Base-by-base conservation (phyloP, 139 green algal species). In the Chlorokybus atmophyticus region DNA sequence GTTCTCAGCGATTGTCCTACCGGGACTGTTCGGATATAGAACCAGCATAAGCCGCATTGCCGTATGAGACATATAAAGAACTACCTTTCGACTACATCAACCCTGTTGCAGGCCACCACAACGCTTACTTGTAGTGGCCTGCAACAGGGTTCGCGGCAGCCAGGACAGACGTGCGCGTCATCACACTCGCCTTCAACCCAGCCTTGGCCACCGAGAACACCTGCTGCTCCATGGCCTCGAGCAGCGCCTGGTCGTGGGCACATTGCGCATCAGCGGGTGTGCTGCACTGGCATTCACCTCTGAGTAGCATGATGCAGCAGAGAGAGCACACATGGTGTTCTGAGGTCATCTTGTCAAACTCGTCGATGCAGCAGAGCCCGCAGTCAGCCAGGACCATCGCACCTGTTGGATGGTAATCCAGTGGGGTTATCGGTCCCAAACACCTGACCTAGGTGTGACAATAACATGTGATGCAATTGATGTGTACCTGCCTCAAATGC, bases 141-240 rank as follows among this genome's bases (percentile, higher is more conserved):
- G 70, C 77, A 24, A 66, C 64, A 3, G 85, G 90, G 73, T 96
- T 97, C 26, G 86, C 87, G 4, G 86, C 87, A 1, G 90, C 90
- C 7, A 97, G 52, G 23, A 97, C 78, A 24, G 83, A 73, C 6
- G 88, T 92, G 50, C 90, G 78, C 14, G 90, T 83, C 25, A 82
- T 85, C 55, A 97, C 76, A 26, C 52, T 79, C 14, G 85, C 84
- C 3, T 89, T 76, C 32, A 97, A 54, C 2, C 87, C 90, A 4
- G 83, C 88, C 76, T 96, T 97, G 48, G 84, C 85, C 23, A 96
- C 73, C 14, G 65, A 81, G 42, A 93, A 76, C 57, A 76, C 73
- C 66, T 88, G 85, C 72, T 95, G 85, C 71, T 96, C 87, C 80
- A 97, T 93, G 1, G 82, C 85, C 5, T 93, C 87, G 25, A 95